Evolutionary conservation across 192 early-diverging fungal species (phyloP).

Genomic region (Chytriomyces sp.): DNA sequence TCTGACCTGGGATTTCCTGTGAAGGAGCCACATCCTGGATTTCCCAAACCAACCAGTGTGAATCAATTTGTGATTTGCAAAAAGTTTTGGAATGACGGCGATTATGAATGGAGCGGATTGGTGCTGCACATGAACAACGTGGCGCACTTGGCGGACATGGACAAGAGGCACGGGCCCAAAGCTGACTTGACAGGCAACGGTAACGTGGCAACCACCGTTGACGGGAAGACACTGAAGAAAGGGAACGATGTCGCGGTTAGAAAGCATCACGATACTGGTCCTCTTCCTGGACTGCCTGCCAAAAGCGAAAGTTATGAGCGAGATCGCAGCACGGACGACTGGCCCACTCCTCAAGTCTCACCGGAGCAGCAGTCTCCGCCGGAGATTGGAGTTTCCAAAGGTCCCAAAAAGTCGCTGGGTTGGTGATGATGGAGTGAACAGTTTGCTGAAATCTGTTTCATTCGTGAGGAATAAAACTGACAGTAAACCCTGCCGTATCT

Average conservation of each 20-base stretch:
- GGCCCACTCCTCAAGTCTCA: slow-evolving; percentile 19
- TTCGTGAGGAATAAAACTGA: too few relatives aligned
- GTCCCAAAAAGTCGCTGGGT: slow-evolving; percentile 35
- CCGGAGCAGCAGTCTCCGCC: slow-evolving; percentile 6
- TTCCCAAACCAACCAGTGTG: slow-evolving; percentile 52
- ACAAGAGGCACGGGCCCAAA: neutral
- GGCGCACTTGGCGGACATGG: slow-evolving; percentile 46
- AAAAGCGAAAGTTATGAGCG: neutral
- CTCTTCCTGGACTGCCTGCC: slow-evolving; percentile 1
- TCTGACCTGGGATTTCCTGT: slow-evolving; percentile 49
- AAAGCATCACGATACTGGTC: neutral
- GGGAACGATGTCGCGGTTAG: neutral
- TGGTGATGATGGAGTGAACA: slow-evolving; percentile 11
- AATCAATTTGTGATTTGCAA: slow-evolving; percentile 49
- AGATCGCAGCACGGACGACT: slow-evolving; percentile 4
- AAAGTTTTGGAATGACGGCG: slow-evolving; percentile 36
- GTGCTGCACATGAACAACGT: slow-evolving; percentile 52
- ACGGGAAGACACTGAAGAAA: neutral
- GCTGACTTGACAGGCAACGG: neutral
- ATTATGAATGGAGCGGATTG: slow-evolving; percentile 53
- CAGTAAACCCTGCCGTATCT: too few relatives aligned
- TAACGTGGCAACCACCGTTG: neutral
- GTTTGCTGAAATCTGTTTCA: too few relatives aligned
- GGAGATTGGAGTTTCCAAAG: neutral
- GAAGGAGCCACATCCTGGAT: slow-evolving; percentile 25